Base-by-base conservation (phyloP, 441 rosid species). In the Gossypium lobatum region DNA sequence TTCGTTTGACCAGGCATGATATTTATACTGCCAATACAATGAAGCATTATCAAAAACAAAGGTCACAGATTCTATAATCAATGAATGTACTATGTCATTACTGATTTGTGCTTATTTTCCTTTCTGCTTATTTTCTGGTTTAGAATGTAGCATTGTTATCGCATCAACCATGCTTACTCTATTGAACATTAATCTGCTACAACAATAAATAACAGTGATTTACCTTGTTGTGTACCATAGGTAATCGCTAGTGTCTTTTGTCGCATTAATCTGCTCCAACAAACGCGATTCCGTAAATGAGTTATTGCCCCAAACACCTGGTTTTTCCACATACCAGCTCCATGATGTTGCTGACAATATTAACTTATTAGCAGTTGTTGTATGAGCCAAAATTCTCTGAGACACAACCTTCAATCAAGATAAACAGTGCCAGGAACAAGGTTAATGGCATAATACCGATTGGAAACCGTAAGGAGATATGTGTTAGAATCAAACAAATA, bases 221-320 rank as follows among this genome's bases (percentile, higher is more conserved):
- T 78, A 89, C 93, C 88, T 86, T 48, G 84, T 85, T 4, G 91
- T 79, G 81, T 89, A 89, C 91, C 91, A 89, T 0, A 89, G 82
- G 76, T 80, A 87, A 83, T 89, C 91, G 26, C 91, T 89, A 0
- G 42, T 34, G 60, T 89, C 93, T 81, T 87, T 83, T 16, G 93
- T 89, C 45, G 89, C 81, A 77, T 85, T 85, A 52, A 89, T 86
- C 72, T 86, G 94, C 79, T 89, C 94, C 74, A 84, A 23, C 76
- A 88, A 80, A 71, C 78, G 87, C 5, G 79, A 42, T 23, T 42
- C 71, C 60, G 81, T 73, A 72, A 86, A 88, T 3, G 91, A 86
- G 17, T 70, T 75, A 77, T 86, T 83, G 70, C 89, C 81, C 77
- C 80, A 86, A 74, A 83, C 71, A 17, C 93, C 90, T 17, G 77